Conservation (phyloP, 441 rosid species). For the Gossypium lobatum region DNA sequence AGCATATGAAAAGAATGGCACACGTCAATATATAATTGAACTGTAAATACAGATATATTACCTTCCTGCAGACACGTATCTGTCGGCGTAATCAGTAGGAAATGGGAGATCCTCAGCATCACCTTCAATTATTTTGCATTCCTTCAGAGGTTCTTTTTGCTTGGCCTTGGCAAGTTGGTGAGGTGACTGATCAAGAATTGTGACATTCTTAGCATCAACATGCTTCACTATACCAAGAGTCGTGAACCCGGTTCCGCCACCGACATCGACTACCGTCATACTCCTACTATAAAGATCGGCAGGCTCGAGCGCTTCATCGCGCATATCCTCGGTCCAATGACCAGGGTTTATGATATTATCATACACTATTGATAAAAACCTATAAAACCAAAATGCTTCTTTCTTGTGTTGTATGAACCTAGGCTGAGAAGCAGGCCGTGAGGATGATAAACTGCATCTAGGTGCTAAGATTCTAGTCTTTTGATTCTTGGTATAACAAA, state of each 20-base stretch:
- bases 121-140: slow-evolving; percentile 80
- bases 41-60: slow-evolving; percentile 3
- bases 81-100: slow-evolving; percentile 75
- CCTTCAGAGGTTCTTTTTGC: slow-evolving; percentile 87
- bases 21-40: not conserved
- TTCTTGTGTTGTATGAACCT: slow-evolving; percentile 94
- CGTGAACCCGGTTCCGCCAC: slow-evolving; percentile 92
- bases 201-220: slow-evolving; percentile 82
- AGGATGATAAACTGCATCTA: slow-evolving; percentile 64
- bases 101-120: slow-evolving; percentile 94
- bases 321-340: slow-evolving; percentile 95
- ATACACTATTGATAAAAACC: slow-evolving; percentile 82
- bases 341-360: slow-evolving; percentile 87
- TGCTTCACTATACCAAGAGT: slow-evolving; percentile 86
- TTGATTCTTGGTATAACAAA: slow-evolving; percentile 18
- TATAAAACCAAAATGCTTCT: slow-evolving; percentile 96
- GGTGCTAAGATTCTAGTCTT: slow-evolving; percentile 23
- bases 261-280: slow-evolving; percentile 84
- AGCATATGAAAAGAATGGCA: too few relatives aligned
- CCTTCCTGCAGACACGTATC: slow-evolving; percentile 97
- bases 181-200: slow-evolving; percentile 86
- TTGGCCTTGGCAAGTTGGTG: slow-evolving; percentile 88
- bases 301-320: slow-evolving; percentile 91
- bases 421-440: slow-evolving; percentile 90
- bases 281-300: slow-evolving; percentile 68